Conservation (phyloP, 106 monocot genomes). For the Hemerocallis citrina region DNA sequence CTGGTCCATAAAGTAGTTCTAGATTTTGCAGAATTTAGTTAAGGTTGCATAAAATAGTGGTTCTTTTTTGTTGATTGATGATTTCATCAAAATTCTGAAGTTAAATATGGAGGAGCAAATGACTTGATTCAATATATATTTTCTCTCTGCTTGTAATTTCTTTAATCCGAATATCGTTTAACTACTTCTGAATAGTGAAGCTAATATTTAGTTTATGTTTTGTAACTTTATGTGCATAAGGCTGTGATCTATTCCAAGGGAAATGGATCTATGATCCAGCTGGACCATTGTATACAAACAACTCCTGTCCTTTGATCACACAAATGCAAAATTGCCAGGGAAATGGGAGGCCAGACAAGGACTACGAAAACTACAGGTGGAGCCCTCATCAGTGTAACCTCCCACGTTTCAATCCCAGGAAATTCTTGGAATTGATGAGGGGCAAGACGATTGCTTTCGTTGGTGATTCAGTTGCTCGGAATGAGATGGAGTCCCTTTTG, state of each 20-base stretch:
- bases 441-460: slow-evolving; percentile 44
- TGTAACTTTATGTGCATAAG: slow-evolving; percentile 10
- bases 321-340: slow-evolving; percentile 67
- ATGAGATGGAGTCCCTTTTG: slow-evolving; percentile 54
- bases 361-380: slow-evolving; percentile 66
- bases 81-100: too few relatives aligned
- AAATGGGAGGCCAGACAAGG: slow-evolving; percentile 56
- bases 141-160: too few relatives aligned
- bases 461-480: slow-evolving; percentile 53
- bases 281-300: slow-evolving; percentile 63
- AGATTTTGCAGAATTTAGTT: too few relatives aligned
- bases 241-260: slow-evolving; percentile 45
- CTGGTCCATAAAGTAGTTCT: too few relatives aligned
- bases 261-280: slow-evolving; percentile 44
- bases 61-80: too few relatives aligned
- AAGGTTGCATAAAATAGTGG: too few relatives aligned
- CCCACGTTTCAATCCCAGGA: slow-evolving; percentile 41
- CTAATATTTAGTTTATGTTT: background rate
- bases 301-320: slow-evolving; percentile 40
- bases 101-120: too few relatives aligned
- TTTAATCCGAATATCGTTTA: background rate
- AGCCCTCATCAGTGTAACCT: slow-evolving; percentile 50
- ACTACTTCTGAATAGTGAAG: background rate
- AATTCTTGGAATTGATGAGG: slow-evolving; percentile 49
- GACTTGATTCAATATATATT: too few relatives aligned